Percentiles rank a stretch among this genome's conserved stretches.
Conservation (phyloP, 805 yeast genomes). For the Saccharomycopsis guyanensis region DNA sequence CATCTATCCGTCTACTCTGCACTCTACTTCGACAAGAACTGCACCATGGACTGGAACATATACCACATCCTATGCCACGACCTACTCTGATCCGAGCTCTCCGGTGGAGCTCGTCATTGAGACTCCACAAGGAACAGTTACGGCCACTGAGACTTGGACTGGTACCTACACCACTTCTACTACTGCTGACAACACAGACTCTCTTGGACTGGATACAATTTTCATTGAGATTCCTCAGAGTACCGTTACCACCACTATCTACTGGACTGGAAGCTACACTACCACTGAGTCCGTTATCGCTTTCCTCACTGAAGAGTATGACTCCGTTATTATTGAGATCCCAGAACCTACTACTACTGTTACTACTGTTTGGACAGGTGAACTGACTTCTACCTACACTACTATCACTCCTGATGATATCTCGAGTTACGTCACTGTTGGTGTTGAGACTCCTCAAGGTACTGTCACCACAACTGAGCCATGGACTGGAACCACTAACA, state of each 20-base stretch:
- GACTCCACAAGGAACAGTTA: constrained; percentile 8
- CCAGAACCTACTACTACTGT: constrained; percentile 11
- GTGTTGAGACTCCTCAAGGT: too few relatives aligned
- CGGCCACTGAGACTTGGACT: not conserved
- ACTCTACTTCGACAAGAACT: constrained; percentile 15
- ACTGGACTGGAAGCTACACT: constrained; percentile 5
- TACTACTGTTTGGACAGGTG: not conserved
- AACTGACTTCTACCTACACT: not conserved
- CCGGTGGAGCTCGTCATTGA: not conserved
- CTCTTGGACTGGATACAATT: not conserved
- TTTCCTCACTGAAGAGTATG: not conserved
- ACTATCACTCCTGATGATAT: too few relatives aligned
- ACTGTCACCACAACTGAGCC: too few relatives aligned
- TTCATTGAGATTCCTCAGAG: not conserved
- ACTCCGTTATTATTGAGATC: constrained; percentile 3
- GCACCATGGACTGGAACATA: constrained; percentile 17
- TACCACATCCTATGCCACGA: constrained; percentile 20
- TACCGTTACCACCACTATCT: constrained; percentile 4
- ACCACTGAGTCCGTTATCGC: not conserved
- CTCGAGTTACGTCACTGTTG: too few relatives aligned
- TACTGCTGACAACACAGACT: constrained; percentile 6
- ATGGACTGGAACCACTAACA: too few relatives aligned
- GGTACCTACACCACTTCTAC: constrained; percentile 21
- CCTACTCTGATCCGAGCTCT: not conserved
- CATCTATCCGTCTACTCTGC: not conserved